phyloP scores from a whole-genome alignment of 805 yeast genomes.

The Zygosaccharomyces rouxii region DNA sequence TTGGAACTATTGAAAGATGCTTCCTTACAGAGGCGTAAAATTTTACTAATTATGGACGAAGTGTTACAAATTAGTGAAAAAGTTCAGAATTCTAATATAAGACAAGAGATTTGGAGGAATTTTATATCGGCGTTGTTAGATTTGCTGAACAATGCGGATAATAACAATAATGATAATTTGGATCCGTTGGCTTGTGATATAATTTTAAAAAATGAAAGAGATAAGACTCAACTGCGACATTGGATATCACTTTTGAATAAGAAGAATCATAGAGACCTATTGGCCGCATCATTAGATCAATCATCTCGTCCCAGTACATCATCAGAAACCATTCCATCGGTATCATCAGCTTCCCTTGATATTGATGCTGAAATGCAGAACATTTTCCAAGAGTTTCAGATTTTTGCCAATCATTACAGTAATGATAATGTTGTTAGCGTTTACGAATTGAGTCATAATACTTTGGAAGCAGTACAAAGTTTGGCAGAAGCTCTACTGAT shows the following conservation, averaged over 20 bases:
- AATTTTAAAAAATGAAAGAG: conserved; percentile 21
- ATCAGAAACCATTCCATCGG: not conserved
- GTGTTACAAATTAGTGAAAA: conserved; percentile 24
- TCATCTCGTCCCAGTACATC: not conserved
- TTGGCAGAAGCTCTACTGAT: conserved; percentile 28
- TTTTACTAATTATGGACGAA: conserved; percentile 26
- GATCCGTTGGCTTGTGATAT: conserved; percentile 29
- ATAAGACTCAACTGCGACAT: conserved; percentile 4
- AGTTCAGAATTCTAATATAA: conserved; percentile 21
- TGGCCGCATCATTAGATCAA: not conserved
- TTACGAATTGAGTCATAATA: conserved; percentile 5
- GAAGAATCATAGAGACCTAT: not conserved
- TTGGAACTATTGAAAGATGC: conserved; percentile 4
- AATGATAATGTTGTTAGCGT: not conserved
- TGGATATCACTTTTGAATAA: conserved; percentile 4
- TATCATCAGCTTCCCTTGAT: conserved; percentile 16
- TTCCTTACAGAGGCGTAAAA: conserved; percentile 7
- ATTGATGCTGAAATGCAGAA: conserved; percentile 20
- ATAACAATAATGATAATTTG: conserved; percentile 18
- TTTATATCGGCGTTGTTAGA: conserved; percentile 33
- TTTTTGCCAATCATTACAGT: conserved; percentile 6
- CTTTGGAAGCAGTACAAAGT: conserved; percentile 19
- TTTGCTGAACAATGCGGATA: conserved; percentile 30
- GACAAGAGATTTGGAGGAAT: conserved; percentile 8
- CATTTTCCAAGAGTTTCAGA: conserved; percentile 17